Conservation (phyloP, 495 filamentous ascomycete genomes). For the Hypoxylon intermedium region DNA sequence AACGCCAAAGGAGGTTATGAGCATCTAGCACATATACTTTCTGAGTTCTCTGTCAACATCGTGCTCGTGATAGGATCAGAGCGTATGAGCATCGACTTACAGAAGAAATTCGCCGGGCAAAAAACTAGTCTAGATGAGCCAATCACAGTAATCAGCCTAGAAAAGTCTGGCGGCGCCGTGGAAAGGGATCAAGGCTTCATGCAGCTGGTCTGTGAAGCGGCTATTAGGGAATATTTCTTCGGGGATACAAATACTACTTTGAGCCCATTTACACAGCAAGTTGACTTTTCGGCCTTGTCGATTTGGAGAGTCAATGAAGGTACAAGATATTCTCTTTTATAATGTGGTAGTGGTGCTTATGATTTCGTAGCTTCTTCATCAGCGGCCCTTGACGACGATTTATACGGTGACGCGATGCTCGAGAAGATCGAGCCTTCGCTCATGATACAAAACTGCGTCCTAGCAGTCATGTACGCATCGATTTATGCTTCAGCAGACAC, state of each 20-base stretch:
- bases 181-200: slow-evolving; percentile 79
- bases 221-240: slow-evolving; percentile 93
- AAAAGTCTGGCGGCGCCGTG: slow-evolving; percentile 88
- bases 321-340: slow-evolving; percentile 31
- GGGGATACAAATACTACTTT: slow-evolving; percentile 77
- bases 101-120: slow-evolving; percentile 71
- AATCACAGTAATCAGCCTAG: slow-evolving; percentile 76
- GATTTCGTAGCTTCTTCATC: slow-evolving; percentile 16
- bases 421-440: slow-evolving; percentile 65
- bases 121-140: slow-evolving; percentile 65
- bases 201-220: slow-evolving; percentile 70
- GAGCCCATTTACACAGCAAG: slow-evolving; percentile 81
- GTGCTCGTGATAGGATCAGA: slow-evolving; percentile 87
- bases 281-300: slow-evolving; percentile 73
- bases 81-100: slow-evolving; percentile 77
- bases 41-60: slow-evolving; percentile 85
- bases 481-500: slow-evolving; percentile 69
- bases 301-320: slow-evolving; percentile 71
- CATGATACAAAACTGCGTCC: slow-evolving; percentile 69
- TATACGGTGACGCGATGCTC: slow-evolving; percentile 52
- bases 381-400: slow-evolving; percentile 30
- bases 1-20: slow-evolving; percentile 67
- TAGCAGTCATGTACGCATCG: slow-evolving; percentile 80
- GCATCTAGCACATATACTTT: slow-evolving; percentile 79
- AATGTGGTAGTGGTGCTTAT: neutral